These are phyloP conservation scores for Pseudogymnoascus sp. DNA, from an alignment of 2,329 filamentous ascomycete genomes.

Conservation along the genomic window DNA sequence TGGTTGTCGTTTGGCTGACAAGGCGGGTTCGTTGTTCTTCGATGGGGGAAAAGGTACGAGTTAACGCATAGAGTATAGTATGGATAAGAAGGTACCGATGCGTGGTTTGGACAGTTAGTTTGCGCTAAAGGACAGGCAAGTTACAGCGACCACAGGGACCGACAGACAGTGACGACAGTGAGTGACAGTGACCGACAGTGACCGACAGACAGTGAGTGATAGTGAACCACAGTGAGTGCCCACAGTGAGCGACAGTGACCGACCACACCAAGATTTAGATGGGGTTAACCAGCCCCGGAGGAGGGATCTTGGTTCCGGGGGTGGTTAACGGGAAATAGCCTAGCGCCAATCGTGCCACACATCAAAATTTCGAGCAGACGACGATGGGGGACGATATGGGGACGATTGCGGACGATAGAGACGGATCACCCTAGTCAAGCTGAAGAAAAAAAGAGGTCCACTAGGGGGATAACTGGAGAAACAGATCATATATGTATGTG, in stretches of 20 bases:
- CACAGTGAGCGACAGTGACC: too few relatives aligned
- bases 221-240: too few relatives aligned
- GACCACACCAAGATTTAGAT: too few relatives aligned
- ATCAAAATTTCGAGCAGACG: neutral
- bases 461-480: neutral
- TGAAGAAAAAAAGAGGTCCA: neutral
- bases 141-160: neutral
- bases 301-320: conserved; percentile 2
- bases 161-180: neutral
- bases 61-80: neutral
- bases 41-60: neutral
- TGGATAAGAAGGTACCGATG: neutral
- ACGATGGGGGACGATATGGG: too few relatives aligned
- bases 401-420: neutral
- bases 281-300: neutral
- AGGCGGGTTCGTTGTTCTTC: neutral
- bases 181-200: too few relatives aligned
- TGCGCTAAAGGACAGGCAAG: neutral
- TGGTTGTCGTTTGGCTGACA: neutral
- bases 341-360: neutral
- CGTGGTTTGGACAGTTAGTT: too few relatives aligned
- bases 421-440: neutral
- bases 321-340: conserved; percentile 1
- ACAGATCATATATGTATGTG: neutral
- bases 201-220: too few relatives aligned